These are phyloP conservation scores for Aspergillus niger DNA, from an alignment of 2,329 filamentous ascomycete species.

Conservation along the genomic window DNA sequence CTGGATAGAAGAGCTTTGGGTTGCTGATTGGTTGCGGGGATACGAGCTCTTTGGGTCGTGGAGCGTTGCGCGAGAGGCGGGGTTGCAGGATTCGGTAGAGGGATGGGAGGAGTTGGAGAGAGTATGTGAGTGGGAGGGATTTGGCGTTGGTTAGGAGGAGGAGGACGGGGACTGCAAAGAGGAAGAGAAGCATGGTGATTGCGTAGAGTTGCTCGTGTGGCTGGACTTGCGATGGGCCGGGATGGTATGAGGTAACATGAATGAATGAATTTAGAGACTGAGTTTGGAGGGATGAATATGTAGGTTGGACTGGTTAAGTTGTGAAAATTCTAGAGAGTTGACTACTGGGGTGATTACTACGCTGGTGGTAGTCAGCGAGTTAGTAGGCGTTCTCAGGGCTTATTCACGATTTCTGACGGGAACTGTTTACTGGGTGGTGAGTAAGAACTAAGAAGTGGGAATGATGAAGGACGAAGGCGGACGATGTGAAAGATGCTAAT, in stretches of 20 bases:
- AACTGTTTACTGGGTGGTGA: background rate
- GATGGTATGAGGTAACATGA: background rate
- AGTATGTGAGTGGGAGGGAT: background rate
- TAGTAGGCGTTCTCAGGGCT: too few relatives aligned
- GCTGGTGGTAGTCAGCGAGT: background rate
- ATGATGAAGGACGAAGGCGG: too few relatives aligned
- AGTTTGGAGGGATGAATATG: background rate
- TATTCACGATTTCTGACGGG: too few relatives aligned
- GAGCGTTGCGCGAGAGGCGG: background rate
- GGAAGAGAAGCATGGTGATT: background rate
- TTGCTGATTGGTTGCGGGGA: background rate
- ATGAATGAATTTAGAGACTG: background rate
- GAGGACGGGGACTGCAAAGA: background rate
- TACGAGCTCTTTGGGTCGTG: background rate
- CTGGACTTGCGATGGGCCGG: background rate
- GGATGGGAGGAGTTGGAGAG: background rate
- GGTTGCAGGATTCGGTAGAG: background rate
- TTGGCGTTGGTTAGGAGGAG: background rate
- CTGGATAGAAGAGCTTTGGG: background rate
- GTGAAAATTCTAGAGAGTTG: background rate
- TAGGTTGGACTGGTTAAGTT: background rate
- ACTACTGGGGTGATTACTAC: background rate
- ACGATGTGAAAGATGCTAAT: background rate
- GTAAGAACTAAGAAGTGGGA: background rate
- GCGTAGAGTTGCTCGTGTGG: background rate